phyloP scores from a whole-genome alignment of 768 basidiomycete genomes.

The Boletus reticulatus region DNA sequence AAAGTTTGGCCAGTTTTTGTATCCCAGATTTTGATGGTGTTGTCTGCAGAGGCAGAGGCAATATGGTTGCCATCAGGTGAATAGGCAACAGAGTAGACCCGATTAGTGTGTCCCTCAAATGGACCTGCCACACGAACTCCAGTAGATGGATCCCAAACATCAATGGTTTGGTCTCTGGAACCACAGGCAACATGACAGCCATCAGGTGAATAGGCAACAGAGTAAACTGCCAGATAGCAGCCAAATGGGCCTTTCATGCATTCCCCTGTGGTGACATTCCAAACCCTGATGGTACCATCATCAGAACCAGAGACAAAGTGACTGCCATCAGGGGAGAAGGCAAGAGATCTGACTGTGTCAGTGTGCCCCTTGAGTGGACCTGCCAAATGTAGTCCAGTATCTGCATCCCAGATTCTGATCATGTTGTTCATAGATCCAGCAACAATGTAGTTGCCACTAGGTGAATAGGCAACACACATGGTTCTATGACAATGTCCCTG shows the following conservation, averaged over 20 bases:
- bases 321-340: constrained; percentile 13
- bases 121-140: constrained; percentile 6
- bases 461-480: constrained; percentile 16
- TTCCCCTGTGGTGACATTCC: constrained; percentile 10
- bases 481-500: constrained; percentile 6
- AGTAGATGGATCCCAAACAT: constrained; percentile 18
- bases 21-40: constrained; percentile 22
- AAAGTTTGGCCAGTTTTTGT: constrained; percentile 9
- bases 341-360: not conserved
- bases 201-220: constrained; percentile 26
- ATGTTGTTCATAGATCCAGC: constrained; percentile 15
- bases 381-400: constrained; percentile 3
- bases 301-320: constrained; percentile 11
- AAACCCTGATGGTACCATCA: constrained; percentile 10
- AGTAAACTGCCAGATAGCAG: not conserved
- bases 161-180: constrained; percentile 11
- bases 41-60: constrained; percentile 24
- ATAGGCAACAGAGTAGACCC: constrained; percentile 18
- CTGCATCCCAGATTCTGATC: constrained; percentile 17
- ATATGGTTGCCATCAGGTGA: constrained; percentile 25
- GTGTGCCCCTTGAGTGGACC: constrained; percentile 6
- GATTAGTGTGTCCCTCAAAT: constrained; percentile 3
- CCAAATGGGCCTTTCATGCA: constrained; percentile 11
- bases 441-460: constrained; percentile 19
- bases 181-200: constrained; percentile 16